phyloP scores from a whole-genome alignment of 2,329 filamentous ascomycete species.

The Aspergillus fijiensis region DNA sequence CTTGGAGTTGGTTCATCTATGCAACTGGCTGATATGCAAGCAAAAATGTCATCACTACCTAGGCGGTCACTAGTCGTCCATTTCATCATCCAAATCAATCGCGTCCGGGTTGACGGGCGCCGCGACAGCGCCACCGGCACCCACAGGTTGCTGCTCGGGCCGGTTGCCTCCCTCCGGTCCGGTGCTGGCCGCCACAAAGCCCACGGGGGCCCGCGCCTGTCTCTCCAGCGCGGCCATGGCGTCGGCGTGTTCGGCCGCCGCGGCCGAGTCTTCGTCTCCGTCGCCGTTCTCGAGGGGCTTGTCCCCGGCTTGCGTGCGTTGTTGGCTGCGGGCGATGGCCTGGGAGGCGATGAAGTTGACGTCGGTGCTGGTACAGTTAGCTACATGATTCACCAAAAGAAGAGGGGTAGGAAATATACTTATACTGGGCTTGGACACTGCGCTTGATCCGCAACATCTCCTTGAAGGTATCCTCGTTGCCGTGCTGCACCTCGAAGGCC shows the following conservation, averaged over 20 bases:
- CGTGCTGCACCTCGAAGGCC: constrained; percentile 92
- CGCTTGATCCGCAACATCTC: constrained; percentile 98
- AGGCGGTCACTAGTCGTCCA: constrained; percentile 31
- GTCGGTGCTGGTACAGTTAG: constrained; percentile 66
- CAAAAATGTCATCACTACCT: not conserved
- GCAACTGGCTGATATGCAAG: not conserved
- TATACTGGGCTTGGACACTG: constrained; percentile 96
- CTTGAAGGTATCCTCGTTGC: constrained; percentile 98
- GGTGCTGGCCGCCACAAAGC: constrained; percentile 85
- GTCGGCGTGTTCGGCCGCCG: constrained; percentile 58
- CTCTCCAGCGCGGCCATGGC: constrained; percentile 88
- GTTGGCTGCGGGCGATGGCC: constrained; percentile 78
- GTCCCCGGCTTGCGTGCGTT: constrained; percentile 44
- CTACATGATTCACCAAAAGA: not conserved
- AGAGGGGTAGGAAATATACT: constrained; percentile 52
- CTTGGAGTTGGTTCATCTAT: not conserved
- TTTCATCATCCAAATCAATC: constrained; percentile 72
- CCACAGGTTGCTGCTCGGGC: constrained; percentile 22
- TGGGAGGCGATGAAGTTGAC: constrained; percentile 98
- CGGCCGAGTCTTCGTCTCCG: constrained; percentile 47
- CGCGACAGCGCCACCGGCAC: constrained; percentile 31
- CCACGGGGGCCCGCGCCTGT: constrained; percentile 81
- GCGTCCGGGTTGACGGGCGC: constrained; percentile 73
- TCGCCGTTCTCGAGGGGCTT: constrained; percentile 32
- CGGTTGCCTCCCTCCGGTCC: constrained; percentile 65